Percentiles rank a stretch among this genome's conserved stretches.
Conservation (phyloP, 1,139 yeast species). For the Magnusiomyces sp. region DNA sequence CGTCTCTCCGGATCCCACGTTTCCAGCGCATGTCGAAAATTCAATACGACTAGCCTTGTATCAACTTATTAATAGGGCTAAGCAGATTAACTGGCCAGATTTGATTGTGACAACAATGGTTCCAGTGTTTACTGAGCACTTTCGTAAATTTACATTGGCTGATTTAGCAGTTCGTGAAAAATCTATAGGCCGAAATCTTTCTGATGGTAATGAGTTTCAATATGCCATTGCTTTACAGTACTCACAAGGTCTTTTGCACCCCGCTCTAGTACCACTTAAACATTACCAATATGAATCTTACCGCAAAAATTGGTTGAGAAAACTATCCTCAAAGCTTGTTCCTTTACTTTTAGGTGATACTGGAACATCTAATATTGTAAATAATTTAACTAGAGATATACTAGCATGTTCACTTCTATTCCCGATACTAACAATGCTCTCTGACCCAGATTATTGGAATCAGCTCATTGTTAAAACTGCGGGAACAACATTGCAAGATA, state of each 20-base stretch:
- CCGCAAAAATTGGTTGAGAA: conserved; percentile 47
- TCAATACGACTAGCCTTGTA: conserved; percentile 41
- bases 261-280: conserved; percentile 43
- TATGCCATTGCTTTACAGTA: conserved; percentile 53
- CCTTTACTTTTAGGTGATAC: conserved; percentile 50
- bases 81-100: conserved; percentile 45
- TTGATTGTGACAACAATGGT: conserved; percentile 49
- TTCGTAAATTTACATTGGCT: conserved; percentile 46
- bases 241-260: conserved; percentile 49
- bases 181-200: conserved; percentile 26
- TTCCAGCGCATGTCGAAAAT: conserved; percentile 46
- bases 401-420: conserved; percentile 46
- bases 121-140: conserved; percentile 64
- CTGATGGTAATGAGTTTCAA: conserved; percentile 43
- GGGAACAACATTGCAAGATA: conserved; percentile 61
- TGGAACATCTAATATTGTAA: conserved; percentile 41
- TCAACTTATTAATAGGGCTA: conserved; percentile 38
- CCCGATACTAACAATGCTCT: conserved; percentile 49
- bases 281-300: conserved; percentile 37
- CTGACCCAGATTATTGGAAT: conserved; percentile 77
- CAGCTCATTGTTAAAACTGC: conserved; percentile 50
- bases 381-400: conserved; percentile 52
- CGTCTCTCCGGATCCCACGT: conserved; percentile 36
- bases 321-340: conserved; percentile 38
- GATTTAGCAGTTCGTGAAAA: conserved; percentile 31